Conservation (phyloP, 1,284 basidiomycete genomes). For the Tylopilus microsporus region DNA sequence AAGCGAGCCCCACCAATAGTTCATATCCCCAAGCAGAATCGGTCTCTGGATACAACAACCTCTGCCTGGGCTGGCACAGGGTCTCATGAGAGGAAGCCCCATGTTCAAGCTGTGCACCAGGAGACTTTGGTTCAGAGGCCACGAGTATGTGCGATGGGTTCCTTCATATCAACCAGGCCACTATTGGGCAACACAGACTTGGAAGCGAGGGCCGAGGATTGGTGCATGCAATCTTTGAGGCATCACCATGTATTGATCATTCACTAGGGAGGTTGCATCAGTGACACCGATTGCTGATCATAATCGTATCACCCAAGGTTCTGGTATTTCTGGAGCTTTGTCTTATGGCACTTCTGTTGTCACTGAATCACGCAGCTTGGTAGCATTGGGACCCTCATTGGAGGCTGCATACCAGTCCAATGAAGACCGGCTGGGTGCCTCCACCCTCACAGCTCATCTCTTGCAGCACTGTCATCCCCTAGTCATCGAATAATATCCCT, state of each 20-base stretch:
- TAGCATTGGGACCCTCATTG: background rate
- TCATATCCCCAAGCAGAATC: background rate
- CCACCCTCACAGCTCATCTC: background rate
- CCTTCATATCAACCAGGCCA: background rate
- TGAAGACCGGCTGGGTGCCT: background rate
- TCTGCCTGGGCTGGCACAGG: background rate
- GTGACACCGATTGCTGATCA: background rate
- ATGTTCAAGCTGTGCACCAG: slow-evolving; percentile 1
- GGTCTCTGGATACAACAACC: background rate
- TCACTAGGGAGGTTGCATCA: slow-evolving; percentile 6
- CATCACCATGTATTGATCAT: slow-evolving; percentile 3
- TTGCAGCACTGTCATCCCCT: slow-evolving; percentile 7
- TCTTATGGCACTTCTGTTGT: background rate
- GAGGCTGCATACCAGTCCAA: background rate
- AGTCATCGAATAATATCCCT: too few relatives aligned
- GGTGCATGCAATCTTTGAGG: slow-evolving; percentile 15
- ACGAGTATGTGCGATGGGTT: background rate
- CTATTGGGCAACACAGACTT: background rate
- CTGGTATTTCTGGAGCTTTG: background rate
- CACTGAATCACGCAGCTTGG: background rate
- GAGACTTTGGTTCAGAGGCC: background rate
- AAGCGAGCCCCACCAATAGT: background rate
- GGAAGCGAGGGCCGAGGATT: background rate
- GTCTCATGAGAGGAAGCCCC: slow-evolving; percentile 14
- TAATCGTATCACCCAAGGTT: background rate